A percentile compares a stretch with the other conserved stretches of the same genome.
Evolutionary conservation across 148 eudicot species (phyloP).

Genomic region (Rhododendron ovatum): DNA sequence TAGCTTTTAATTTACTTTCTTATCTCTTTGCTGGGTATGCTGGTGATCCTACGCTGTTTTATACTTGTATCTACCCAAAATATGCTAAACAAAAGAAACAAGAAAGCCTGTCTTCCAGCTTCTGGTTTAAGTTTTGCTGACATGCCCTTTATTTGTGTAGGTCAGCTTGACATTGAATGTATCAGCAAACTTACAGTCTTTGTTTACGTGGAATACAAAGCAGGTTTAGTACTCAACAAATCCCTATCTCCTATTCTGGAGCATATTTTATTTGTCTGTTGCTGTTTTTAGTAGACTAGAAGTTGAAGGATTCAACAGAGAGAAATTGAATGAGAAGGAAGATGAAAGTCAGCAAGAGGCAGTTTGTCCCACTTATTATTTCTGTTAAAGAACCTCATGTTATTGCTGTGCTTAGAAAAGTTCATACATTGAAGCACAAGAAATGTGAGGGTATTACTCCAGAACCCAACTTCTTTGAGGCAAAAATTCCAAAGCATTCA

Average conservation of each 20-base stretch:
- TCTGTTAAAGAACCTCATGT: background rate
- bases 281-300: background rate
- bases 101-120: background rate
- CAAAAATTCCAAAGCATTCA: background rate
- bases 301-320: background rate
- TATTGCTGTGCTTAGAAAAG: background rate
- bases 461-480: background rate
- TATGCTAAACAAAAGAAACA: background rate
- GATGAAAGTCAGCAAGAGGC: background rate
- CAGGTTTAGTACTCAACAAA: constrained; percentile 42
- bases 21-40: background rate
- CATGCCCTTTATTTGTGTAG: constrained; percentile 26
- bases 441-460: background rate
- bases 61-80: background rate
- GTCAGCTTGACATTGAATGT: constrained; percentile 60
- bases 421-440: background rate
- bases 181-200: constrained; percentile 67
- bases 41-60: background rate
- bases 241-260: background rate
- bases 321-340: background rate
- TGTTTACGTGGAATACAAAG: constrained; percentile 93
- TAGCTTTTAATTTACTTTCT: background rate
- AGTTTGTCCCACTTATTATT: background rate
- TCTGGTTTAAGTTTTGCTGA: background rate
- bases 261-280: background rate